A percentile compares a stretch with the other conserved stretches of the same genome.
Evolutionary conservation across 2,329 filamentous ascomycete species (phyloP).

Genomic region (Colletotrichum chlorophyti): DNA sequence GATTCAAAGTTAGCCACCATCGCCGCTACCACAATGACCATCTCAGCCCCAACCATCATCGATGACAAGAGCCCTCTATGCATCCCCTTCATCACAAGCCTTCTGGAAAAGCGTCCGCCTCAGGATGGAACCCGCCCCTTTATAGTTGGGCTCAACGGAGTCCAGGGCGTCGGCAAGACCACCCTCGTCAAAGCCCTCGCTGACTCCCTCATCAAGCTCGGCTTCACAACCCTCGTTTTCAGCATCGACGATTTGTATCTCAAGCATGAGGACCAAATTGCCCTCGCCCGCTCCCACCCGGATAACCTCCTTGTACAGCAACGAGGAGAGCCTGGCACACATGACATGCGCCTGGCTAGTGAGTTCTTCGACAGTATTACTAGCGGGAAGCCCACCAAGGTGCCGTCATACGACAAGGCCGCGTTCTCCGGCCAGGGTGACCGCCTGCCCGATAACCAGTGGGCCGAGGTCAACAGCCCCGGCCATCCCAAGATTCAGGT

Average conservation of each 20-base stretch:
- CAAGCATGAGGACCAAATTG: conserved; percentile 70
- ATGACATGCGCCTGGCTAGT: conserved; percentile 73
- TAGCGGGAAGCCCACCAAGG: conserved; percentile 53
- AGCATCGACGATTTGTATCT: conserved; percentile 94
- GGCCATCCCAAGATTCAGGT: conserved; percentile 62
- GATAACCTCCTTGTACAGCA: conserved; percentile 80
- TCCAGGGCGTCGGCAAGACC: conserved; percentile 93
- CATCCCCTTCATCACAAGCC: conserved; percentile 76
- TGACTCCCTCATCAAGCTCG: conserved; percentile 60
- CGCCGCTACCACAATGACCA: not conserved
- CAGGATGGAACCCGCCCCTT: conserved; percentile 65
- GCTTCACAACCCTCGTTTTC: conserved; percentile 73
- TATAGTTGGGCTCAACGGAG: conserved; percentile 86
- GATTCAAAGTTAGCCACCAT: not conserved
- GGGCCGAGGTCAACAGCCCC: conserved; percentile 63
- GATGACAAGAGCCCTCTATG: conserved; percentile 83
- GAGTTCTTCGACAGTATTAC: conserved; percentile 67
- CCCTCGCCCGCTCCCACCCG: conserved; percentile 69
- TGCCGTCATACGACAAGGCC: conserved; percentile 87
- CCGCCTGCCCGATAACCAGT: conserved; percentile 66
- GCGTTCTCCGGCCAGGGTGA: conserved; percentile 79
- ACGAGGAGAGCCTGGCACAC: conserved; percentile 83
- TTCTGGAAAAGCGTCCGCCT: conserved; percentile 55
- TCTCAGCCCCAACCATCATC: conserved; percentile 50
- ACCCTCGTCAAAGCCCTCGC: conserved; percentile 78